These are phyloP conservation scores for Eustoma russellianum DNA, from an alignment of 257 asterid genomes.

Conservation along the genomic window DNA sequence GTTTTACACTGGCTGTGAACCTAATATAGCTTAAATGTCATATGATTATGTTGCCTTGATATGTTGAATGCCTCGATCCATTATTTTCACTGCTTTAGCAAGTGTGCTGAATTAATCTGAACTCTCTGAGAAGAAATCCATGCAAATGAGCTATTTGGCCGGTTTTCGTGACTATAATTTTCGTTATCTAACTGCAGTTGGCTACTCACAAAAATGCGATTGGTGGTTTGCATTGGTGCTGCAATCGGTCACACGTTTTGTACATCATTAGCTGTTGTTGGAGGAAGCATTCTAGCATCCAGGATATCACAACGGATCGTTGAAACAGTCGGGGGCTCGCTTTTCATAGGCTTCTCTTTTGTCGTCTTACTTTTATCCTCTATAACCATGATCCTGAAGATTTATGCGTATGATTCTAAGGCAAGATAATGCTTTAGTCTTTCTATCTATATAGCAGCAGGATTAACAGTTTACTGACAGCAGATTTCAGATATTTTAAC, in stretches of 20 bases:
- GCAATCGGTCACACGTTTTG: slow-evolving; percentile 77
- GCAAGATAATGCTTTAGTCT: no score
- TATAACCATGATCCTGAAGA: slow-evolving; percentile 37
- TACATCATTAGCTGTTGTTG: slow-evolving; percentile 84
- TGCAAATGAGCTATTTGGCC: not conserved
- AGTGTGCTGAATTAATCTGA: not conserved
- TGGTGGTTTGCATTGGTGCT: slow-evolving; percentile 89
- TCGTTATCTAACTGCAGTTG: slow-evolving; percentile 34
- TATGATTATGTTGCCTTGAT: no score
- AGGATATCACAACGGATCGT: slow-evolving; percentile 93
- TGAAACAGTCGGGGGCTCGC: slow-evolving; percentile 81
- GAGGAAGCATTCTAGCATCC: slow-evolving; percentile 97
- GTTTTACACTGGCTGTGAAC: no score
- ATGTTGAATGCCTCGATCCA: no score
- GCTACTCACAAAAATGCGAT: slow-evolving; percentile 94
- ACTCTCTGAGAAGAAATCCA: not conserved
- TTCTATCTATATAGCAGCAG: no score
- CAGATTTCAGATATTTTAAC: no score
- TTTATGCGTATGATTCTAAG: not conserved
- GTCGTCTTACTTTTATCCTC: slow-evolving; percentile 82
- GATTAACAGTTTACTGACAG: no score
- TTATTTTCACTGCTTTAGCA: no score
- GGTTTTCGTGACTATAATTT: not conserved
- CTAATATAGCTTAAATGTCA: no score
- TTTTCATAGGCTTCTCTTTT: slow-evolving; percentile 83